Base-by-base conservation (phyloP, 2,329 filamentous ascomycete species). In the Fusarium mundagurra region DNA sequence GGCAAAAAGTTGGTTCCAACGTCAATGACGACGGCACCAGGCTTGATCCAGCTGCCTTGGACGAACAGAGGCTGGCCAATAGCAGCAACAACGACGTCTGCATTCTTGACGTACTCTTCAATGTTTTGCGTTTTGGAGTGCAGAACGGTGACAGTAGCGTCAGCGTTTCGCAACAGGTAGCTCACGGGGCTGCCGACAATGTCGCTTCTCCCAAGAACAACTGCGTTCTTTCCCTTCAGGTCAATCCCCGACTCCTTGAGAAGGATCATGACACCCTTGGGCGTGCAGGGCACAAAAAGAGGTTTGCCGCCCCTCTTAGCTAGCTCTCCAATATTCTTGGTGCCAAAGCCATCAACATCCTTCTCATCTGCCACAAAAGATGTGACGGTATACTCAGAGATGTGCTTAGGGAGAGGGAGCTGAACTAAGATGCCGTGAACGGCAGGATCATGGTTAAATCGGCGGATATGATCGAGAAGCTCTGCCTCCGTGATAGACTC, bases 101-200 rank as follows among this genome's bases (percentile, higher is more conserved):
- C 96, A 65, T 88, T 87, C 86, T 94, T 95, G 80, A 98, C 85
- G 72, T 96, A 88, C 27, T 90, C 88, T 66, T 92, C 86, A 44
- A 98, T 85, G 77, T 93, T 88, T 67, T 90, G 84, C 9, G 95
- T 98, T 85, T 92, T 93, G 72, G 95, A 98, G 84, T 99, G 96
- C 85, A 96, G 98, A 62, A 98, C 91, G 6, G 96, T 98, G 76
- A 99, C 96, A 36, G 96, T 99, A 50, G 96, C 96, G 83, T 99
- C 94, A 50, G 96, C 96, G 80, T 97, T 97, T 83, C 95, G 96
- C 76, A 99, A 88, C 76, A 99, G 88, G 82, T 97, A 97, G 86
- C 96, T 98, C 81, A 98, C 95, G 24, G 96, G 96, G 83, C 95
- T 97, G 76, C 96, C 96, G 39, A 99, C 96, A 79, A 99, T 99